Conservation (phyloP, 768 basidiomycete species). For the Pulveroboletus sp. region DNA sequence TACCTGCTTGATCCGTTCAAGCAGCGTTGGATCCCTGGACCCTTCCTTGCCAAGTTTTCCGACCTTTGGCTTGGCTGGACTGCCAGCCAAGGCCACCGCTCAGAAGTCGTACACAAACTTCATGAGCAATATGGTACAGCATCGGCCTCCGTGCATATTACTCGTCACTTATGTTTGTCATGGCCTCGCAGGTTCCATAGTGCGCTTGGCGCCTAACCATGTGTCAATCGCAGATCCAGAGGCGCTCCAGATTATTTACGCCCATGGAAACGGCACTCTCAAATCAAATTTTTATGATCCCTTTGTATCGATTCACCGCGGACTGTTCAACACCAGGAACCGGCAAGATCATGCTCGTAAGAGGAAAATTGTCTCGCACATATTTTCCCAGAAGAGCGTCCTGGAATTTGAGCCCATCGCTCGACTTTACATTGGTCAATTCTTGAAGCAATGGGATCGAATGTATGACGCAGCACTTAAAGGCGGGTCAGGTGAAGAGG, state of each 20-base stretch:
- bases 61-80: conserved; percentile 70
- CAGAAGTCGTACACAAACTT: conserved; percentile 65
- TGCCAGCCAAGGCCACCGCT: conserved; percentile 66
- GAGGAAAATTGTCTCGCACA: conserved; percentile 85
- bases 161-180: background rate
- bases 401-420: conserved; percentile 83
- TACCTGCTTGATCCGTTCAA: conserved; percentile 56
- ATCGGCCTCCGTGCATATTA: background rate
- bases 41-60: conserved; percentile 64
- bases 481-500: conserved; percentile 53
- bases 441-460: conserved; percentile 74
- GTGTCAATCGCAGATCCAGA: conserved; percentile 74
- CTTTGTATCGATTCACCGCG: conserved; percentile 70
- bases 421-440: conserved; percentile 48
- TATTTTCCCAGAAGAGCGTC: conserved; percentile 82
- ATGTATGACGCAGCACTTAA: conserved; percentile 53
- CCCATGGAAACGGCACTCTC: conserved; percentile 77
- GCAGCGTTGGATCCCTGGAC: conserved; percentile 64
- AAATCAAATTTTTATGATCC: conserved; percentile 78
- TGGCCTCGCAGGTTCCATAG: conserved; percentile 48
- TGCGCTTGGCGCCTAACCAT: conserved; percentile 73
- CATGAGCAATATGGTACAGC: conserved; percentile 68
- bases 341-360: conserved; percentile 79
- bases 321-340: conserved; percentile 76
- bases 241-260: conserved; percentile 71